These are phyloP conservation scores for Odonthalia washingtoniensis DNA, from an alignment of 31 red algal species.

Conservation along the genomic window DNA sequence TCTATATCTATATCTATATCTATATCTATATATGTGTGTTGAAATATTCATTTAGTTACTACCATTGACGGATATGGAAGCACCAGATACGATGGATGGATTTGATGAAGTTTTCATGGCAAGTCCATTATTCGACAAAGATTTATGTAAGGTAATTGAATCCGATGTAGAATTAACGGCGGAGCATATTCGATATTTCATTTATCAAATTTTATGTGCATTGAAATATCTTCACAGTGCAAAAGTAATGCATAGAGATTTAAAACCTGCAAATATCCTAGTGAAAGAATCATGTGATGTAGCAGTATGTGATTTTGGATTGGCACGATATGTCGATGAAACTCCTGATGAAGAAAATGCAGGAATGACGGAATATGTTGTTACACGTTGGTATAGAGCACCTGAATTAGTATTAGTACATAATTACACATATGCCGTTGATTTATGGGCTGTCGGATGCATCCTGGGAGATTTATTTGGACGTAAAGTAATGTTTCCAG, in stretches of 20 bases:
- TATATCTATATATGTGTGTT: not conserved
- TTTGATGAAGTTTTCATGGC: conserved; percentile 92
- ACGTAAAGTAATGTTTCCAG: conserved; percentile 86
- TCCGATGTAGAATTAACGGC: conserved; percentile 63
- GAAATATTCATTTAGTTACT: conserved; percentile 51
- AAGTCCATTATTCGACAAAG: conserved; percentile 89
- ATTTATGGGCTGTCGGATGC: conserved; percentile 97
- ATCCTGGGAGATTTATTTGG: conserved; percentile 93
- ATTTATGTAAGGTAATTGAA: conserved; percentile 81
- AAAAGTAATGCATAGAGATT: conserved; percentile 83
- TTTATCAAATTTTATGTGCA: conserved; percentile 93
- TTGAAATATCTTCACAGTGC: conserved; percentile 88
- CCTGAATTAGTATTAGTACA: conserved; percentile 90
- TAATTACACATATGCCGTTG: conserved; percentile 88
- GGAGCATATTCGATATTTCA: conserved; percentile 78
- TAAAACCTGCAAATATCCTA: conserved; percentile 96
- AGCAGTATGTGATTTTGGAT: conserved; percentile 88
- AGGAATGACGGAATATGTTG: conserved; percentile 97
- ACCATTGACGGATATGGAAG: conserved; percentile 73
- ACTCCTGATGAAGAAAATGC: conserved; percentile 41
- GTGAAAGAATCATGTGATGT: conserved; percentile 89
- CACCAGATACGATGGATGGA: conserved; percentile 56
- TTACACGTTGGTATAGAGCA: conserved; percentile 98
- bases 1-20: not conserved
- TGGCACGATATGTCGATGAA: conserved; percentile 87